Percentiles rank a stretch among this genome's conserved stretches.
These are phyloP conservation scores for Aspergillus oerlinghausenensis DNA, from an alignment of 2,329 filamentous ascomycete species.

Conservation along the genomic window DNA sequence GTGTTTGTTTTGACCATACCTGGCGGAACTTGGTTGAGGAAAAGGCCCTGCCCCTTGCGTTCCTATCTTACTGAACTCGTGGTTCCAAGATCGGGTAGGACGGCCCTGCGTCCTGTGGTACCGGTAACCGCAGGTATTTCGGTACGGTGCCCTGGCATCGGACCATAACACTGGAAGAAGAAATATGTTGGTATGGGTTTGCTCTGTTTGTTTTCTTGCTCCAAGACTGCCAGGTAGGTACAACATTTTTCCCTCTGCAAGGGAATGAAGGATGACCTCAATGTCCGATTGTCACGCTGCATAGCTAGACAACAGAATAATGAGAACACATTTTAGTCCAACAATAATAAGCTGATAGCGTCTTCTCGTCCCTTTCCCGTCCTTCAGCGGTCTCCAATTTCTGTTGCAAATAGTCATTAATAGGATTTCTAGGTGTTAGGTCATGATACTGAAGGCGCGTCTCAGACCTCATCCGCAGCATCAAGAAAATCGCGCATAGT, in stretches of 20 bases:
- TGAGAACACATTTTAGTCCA: not conserved
- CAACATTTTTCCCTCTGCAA: slow-evolving; percentile 8
- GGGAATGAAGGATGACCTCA: slow-evolving; percentile 3
- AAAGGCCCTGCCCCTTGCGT: slow-evolving; percentile 15
- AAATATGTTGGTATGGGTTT: slow-evolving; percentile 10
- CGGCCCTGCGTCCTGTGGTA: slow-evolving; percentile 11
- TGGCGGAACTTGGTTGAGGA: slow-evolving; percentile 11
- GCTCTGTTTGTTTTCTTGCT: slow-evolving; percentile 7
- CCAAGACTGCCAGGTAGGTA: not conserved
- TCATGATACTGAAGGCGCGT: not conserved
- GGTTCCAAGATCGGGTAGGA: slow-evolving; percentile 16
- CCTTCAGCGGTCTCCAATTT: slow-evolving; percentile 1
- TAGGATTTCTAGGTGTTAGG: not conserved
- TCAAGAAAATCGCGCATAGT: slow-evolving; percentile 25
- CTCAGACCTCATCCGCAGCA: not conserved
- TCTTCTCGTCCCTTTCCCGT: slow-evolving; percentile 7
- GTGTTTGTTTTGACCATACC: slow-evolving; percentile 16
- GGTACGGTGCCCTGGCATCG: slow-evolving; percentile 1
- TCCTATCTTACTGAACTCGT: slow-evolving; percentile 16
- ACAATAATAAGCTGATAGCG: not conserved
- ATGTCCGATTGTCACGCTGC: not conserved
- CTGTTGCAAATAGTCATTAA: not conserved
- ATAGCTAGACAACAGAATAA: not conserved
- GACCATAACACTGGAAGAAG: slow-evolving; percentile 10
- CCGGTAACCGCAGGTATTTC: not conserved